Base-by-base conservation (phyloP, 106 monocot species). In the Dioscorea dumetorum region DNA sequence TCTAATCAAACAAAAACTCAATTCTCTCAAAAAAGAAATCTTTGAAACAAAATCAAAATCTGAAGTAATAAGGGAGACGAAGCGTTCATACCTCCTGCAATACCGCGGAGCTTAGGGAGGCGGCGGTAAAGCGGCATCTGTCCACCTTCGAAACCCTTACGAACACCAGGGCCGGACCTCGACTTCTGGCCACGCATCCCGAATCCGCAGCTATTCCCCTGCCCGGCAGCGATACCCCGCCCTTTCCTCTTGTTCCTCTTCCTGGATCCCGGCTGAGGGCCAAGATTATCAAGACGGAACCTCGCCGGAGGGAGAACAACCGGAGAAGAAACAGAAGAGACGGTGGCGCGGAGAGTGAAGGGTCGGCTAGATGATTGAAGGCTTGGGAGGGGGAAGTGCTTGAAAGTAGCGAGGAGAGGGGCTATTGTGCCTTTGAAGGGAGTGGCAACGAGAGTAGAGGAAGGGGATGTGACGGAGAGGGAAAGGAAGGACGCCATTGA, bases 151-250 rank as follows among this genome's bases (percentile, higher is more conserved):
- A 97, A 97, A 2, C 95, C 95, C 69, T 67, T 86, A 7, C 85
- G 70, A 22, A 97, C 84, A 18, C 88, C 88, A 4, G 95, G 91
- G 13, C 95, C 95, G 4, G 95, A 91, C 67, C 95, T 57, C 61
- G 95, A 97, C 65, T 97, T 91, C 86, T 97, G 95, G 18, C 91
- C 91, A n/a, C 89, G 71, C 95, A 97, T 97, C 1, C 95, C 95
- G 61, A 91, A 91, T 58, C 95, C 95, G 64, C 95, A 97, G 70
- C 95, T 97, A 66, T 76, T 72, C 2, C 95, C 91, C 77, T 97
- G 95, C 17, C 95, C 95, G 2, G 95, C 95, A 10, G 95, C 81
- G 41, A 74, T 82, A 0, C 95, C 95, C 49, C 95, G 71, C 49
- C 95, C 95, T 69, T 97, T 97, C 61, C 95, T 64, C 82, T 97